Evolutionary conservation across 169 alveolate genomes (phyloP), one percentile per base, ranked within the genome.

Genomic region (Blepharisma undulans): DNA sequence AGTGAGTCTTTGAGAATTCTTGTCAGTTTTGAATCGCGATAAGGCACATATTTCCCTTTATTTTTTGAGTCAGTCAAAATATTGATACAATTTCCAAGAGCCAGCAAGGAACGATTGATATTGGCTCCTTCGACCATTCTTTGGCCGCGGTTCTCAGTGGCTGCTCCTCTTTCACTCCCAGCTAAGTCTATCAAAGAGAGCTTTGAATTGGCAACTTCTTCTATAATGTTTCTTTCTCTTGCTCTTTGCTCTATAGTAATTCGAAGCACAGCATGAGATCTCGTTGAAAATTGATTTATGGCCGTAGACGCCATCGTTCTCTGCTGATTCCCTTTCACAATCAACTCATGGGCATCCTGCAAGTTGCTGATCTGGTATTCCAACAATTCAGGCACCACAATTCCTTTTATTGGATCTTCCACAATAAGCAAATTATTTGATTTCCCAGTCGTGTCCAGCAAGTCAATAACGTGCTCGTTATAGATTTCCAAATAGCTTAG

Each of bases 61-160:
- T 94, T 72, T 81, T 95, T 92, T 87, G 84, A 61, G 93, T 93
- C 82, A 93, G 94, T 91, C 66, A 98, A 93, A 22, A 99, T 98
- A 94, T 98, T 98, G 30, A 98, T 98, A 76, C 99, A 98, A 94
- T 98, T 98, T 25, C 99, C 99, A 32, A 98, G 91, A 1, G 99
- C 99, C 80, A 98, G 91, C 59, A 98, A 93, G 14, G 99, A 96
- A 88, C 98, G 93, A 95, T 98, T 98, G 22, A 98, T 98, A 93
- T 98, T 98, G 2, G 99, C 99, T 33, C 99, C 99, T 95, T 98
- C 99, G 25, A 97, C 93, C 97, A 97, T 93, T 71, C 99, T 90
- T 87, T 94, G 88, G 8, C 99, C 99, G 93, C 98, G 91, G 91
- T 97, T 98, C 32, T 96, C 92, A 1, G 99, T 97, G 84, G 96